Conservation (phyloP, 345 rosid genomes). For the Citrus sinensis region DVS_A1.0 CM039163.1:43951501-43952000, state of each 20-base stretch:
- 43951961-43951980: constrained; percentile 37
- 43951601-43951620: not conserved
- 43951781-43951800: constrained; percentile 34
- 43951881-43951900: constrained; percentile 55
- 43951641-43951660: not conserved
- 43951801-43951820: constrained; percentile 67
- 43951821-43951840: constrained; percentile 47
- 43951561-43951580: not conserved
- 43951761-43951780: too few species aligned
- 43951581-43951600: too few species aligned
- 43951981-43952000: constrained; percentile 9
- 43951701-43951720: not conserved
- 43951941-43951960: constrained; percentile 64
- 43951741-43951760: too few species aligned
- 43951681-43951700: not conserved
- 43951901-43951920: constrained; percentile 18
- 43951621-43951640: too few species aligned
- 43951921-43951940: constrained; percentile 38
- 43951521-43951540: not conserved
- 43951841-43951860: constrained; percentile 59
- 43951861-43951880: constrained; percentile 57
- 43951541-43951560: not conserved
- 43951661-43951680: not conserved
- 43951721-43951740: not conserved
- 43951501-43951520: not conserved